Evolutionary conservation across 1,284 basidiomycete genomes (phyloP).

Genomic region (Inonotus obliquus): DNA sequence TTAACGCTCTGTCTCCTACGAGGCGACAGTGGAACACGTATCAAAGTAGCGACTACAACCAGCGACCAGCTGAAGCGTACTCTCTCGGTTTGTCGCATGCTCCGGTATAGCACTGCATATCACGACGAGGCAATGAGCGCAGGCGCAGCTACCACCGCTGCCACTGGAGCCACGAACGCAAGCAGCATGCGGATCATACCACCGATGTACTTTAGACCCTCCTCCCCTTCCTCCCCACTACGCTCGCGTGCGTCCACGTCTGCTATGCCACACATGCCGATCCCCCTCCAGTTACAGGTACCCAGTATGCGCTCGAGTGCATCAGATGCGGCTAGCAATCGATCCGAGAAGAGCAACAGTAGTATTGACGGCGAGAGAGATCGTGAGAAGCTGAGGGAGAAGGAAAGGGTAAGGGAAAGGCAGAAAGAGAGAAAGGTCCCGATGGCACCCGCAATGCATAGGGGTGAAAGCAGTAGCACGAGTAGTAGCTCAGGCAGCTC

Average conservation of each 20-base stretch:
- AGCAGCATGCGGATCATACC: slow-evolving; percentile 14
- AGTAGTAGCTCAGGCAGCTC: slow-evolving; percentile 12
- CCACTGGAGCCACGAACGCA: neutral
- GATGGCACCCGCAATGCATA: slow-evolving; percentile 7
- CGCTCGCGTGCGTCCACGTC: slow-evolving; percentile 12
- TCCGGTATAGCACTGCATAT: slow-evolving; percentile 8
- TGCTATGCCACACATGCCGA: slow-evolving; percentile 1
- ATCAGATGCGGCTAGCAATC: slow-evolving; percentile 12
- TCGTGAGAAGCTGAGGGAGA: neutral
- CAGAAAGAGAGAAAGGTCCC: slow-evolving; percentile 1
- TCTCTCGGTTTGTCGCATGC: neutral
- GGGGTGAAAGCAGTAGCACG: slow-evolving; percentile 4
- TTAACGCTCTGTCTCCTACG: neutral
- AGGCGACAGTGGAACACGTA: neutral
- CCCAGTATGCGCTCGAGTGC: slow-evolving; percentile 10
- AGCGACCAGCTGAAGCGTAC: neutral
- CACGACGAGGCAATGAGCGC: slow-evolving; percentile 1
- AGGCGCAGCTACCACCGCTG: neutral
- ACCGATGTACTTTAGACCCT: slow-evolving; percentile 12
- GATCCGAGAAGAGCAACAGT: neutral
- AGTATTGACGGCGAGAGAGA: neutral
- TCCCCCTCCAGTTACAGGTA: slow-evolving; percentile 6
- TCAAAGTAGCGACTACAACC: no score
- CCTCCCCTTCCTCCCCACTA: slow-evolving; percentile 3
- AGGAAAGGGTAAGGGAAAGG: neutral